Base-by-base conservation (phyloP, 805 yeast genomes). In the Ogataea siamensis region DNA sequence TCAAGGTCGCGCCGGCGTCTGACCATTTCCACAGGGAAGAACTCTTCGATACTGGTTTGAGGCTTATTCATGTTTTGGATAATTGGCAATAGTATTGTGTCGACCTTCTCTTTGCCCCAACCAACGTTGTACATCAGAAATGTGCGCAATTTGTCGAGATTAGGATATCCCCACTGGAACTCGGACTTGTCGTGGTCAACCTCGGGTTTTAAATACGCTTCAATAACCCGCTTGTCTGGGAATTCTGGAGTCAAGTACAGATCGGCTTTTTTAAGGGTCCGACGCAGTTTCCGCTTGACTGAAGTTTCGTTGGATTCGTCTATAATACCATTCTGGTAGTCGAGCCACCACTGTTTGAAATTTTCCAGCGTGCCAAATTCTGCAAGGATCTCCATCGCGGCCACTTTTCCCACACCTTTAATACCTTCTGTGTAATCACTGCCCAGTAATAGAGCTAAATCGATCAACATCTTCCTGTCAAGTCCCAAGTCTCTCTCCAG, bases 381-480 rank as follows among this genome's bases (percentile, higher is more conserved):
- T 0, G 95, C 95, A 23, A 93, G 53, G 13, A 93, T 75, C 58
- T 93, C 97, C 77, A 87, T 77, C 0, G 95, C 93, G 13, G 82
- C 72, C 1, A 93, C 98, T 0, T 96, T 96, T 1, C 99, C 99
- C 43, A 93, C 73, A 2, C 98, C 95, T 41, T 85, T 82, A 23
- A 93, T 63, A 0, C 99, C 99, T 37, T 82, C 86, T 0, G 99
- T 89, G 57, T 93, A 93, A 63, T 93, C 99, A 60, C 96, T 87
- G 0, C 99, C 99, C 14, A 93, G 63, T 17, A 93, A 61, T 32
- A 80, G 71, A 0, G 97, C 99, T 43, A 93, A 62, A 29, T 85
- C 87, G 19, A 93, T 87, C 58, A 93, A 62, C 40, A 74, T 74
- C 1, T 64, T 53, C 40, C 87, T 75, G 35, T 65, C 70, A 12